phyloP scores from a whole-genome alignment of 352 stramenopile species.

The Pythium aquatile region DNA sequence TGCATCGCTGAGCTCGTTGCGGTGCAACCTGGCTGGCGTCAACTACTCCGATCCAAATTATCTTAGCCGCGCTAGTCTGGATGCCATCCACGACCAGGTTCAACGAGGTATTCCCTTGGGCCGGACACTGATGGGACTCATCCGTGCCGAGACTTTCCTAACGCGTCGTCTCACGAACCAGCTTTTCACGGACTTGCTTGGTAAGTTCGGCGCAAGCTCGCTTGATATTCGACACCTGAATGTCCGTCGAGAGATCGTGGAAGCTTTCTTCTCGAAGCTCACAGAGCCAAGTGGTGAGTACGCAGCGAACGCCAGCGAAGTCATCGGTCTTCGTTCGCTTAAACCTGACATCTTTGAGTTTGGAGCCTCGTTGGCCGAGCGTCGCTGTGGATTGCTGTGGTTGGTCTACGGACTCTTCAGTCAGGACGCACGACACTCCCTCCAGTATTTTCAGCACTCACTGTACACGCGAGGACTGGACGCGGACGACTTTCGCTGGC shows the following conservation, averaged over 20 bases:
- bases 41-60: too few relatives aligned
- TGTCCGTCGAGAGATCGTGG: neutral
- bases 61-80: neutral
- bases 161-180: neutral
- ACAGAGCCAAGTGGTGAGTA: neutral
- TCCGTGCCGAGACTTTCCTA: neutral
- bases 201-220: neutral
- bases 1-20: too few relatives aligned
- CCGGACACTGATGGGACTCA: neutral
- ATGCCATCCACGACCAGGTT: neutral
- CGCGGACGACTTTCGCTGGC: neutral
- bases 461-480: neutral
- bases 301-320: too few relatives aligned
- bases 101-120: neutral
- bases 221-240: neutral
- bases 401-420: conserved; percentile 6
- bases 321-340: neutral
- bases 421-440: conserved; percentile 1
- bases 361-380: neutral
- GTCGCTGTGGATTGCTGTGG: neutral
- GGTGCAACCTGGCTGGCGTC: too few relatives aligned
- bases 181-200: neutral
- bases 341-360: neutral
- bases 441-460: neutral
- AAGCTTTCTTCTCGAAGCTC: neutral